Conservation (phyloP, 345 rosid genomes). For the Linum tenue region DNA sequence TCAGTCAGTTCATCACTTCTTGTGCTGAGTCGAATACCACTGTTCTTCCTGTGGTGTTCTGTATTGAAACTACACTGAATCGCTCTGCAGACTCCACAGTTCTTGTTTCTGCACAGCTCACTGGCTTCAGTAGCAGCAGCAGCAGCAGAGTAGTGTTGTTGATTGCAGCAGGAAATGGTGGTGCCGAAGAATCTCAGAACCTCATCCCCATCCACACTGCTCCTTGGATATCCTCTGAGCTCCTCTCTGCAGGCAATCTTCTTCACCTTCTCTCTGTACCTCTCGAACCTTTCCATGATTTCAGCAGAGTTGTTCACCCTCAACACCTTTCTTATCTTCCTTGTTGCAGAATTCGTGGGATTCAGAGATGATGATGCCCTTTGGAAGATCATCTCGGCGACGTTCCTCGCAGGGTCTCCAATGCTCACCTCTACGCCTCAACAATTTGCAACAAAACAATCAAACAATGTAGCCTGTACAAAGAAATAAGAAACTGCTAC, state of each 20-base stretch:
- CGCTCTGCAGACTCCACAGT: slow-evolving; percentile 35
- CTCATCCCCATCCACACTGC: slow-evolving; percentile 45
- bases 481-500: neutral
- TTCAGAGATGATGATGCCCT: slow-evolving; percentile 14
- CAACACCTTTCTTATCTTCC: slow-evolving; percentile 32
- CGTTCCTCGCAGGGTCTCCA: slow-evolving; percentile 44
- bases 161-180: slow-evolving; percentile 30
- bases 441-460: neutral
- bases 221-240: slow-evolving; percentile 28
- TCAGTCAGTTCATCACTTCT: slow-evolving; percentile 29
- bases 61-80: slow-evolving; percentile 27
- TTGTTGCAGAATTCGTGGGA: neutral
- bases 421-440: slow-evolving; percentile 21
- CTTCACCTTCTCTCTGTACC: slow-evolving; percentile 34
- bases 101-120: slow-evolving; percentile 29
- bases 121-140: slow-evolving; percentile 10
- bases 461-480: neutral
- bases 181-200: slow-evolving; percentile 40
- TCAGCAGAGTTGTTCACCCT: slow-evolving; percentile 36
- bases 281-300: slow-evolving; percentile 31
- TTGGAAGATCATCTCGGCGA: slow-evolving; percentile 36
- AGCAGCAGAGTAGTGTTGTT: neutral
- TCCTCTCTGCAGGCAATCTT: slow-evolving; percentile 19
- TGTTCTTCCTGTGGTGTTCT: slow-evolving; percentile 11
- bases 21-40: slow-evolving; percentile 27